Conservation (phyloP, 305 asterid genomes). For the Fraxinus paxiana region DNA sequence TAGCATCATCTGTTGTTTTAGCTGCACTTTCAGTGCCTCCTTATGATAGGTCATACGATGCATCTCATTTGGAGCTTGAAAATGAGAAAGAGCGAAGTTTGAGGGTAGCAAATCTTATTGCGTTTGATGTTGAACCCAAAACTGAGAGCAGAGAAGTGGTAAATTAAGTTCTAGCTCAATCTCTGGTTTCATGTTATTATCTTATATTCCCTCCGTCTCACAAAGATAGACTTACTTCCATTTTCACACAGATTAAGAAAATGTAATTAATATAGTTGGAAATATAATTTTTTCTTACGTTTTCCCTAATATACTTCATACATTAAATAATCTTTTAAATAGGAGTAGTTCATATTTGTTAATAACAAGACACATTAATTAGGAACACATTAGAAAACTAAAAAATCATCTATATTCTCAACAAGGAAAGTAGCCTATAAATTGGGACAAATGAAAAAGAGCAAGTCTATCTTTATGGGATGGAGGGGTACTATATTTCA, state of each 20-base stretch:
- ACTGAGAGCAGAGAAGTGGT: conserved; percentile 80
- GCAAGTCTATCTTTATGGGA: neutral
- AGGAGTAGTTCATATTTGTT: neutral
- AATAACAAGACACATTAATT: neutral
- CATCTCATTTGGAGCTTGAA: conserved; percentile 85
- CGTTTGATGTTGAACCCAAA: conserved; percentile 68
- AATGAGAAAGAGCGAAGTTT: conserved; percentile 71
- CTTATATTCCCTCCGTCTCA: neutral
- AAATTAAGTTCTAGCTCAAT: conserved; percentile 19
- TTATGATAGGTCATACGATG: conserved; percentile 67
- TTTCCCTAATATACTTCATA: neutral
- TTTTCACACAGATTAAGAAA: neutral
- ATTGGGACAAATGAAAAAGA: neutral
- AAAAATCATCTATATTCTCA: neutral
- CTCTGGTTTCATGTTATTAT: neutral
- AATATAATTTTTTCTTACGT: neutral
- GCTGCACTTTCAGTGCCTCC: conserved; percentile 93
- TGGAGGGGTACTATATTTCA: neutral
- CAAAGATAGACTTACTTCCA: neutral
- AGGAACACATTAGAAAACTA: neutral
- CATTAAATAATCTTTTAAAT: neutral
- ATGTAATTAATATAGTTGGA: neutral
- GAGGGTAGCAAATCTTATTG: conserved; percentile 72
- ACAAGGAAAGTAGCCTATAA: neutral
- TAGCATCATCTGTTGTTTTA: conserved; percentile 88